phyloP scores from a whole-genome alignment of 768 basidiomycete species.

The Suillus plorans region DNA sequence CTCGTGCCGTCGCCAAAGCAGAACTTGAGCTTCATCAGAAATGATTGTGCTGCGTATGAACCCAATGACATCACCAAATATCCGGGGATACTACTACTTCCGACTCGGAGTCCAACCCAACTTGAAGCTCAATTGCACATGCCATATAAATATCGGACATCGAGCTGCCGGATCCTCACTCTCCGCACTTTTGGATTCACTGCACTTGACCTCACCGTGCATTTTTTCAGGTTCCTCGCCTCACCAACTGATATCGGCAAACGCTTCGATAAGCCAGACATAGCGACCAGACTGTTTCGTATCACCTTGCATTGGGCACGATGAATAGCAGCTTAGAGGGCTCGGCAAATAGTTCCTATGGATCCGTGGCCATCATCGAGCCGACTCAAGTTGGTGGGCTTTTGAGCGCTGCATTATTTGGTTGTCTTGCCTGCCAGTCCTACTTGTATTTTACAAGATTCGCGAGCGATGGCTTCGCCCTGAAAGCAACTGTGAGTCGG shows the following conservation, averaged over 20 bases:
- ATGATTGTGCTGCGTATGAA: too few relatives aligned
- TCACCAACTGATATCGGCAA: neutral
- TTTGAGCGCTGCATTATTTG: slow-evolving; percentile 12
- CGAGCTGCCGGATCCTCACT: neutral
- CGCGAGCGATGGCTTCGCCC: slow-evolving; percentile 1
- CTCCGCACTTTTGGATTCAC: neutral
- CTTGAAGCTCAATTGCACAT: too few relatives aligned
- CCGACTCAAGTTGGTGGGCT: slow-evolving; percentile 15
- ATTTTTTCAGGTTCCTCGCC: neutral
- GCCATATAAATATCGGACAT: neutral
- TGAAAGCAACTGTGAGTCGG: slow-evolving; percentile 4
- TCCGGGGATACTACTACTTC: too few relatives aligned
- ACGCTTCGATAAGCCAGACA: neutral
- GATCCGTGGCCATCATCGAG: slow-evolving; percentile 5
- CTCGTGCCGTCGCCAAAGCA: too few relatives aligned
- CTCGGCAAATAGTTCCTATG: neutral
- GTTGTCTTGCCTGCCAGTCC: slow-evolving; percentile 12
- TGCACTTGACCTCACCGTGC: neutral
- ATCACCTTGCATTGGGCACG: neutral
- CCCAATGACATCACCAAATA: too few relatives aligned
- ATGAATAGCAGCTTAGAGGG: neutral
- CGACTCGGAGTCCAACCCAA: too few relatives aligned
- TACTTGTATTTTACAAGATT: slow-evolving; percentile 16
- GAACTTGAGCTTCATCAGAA: too few relatives aligned
- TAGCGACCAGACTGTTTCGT: neutral